Evolutionary conservation across 768 basidiomycete species (phyloP).

Genomic region (Suillus brevipes): DNA sequence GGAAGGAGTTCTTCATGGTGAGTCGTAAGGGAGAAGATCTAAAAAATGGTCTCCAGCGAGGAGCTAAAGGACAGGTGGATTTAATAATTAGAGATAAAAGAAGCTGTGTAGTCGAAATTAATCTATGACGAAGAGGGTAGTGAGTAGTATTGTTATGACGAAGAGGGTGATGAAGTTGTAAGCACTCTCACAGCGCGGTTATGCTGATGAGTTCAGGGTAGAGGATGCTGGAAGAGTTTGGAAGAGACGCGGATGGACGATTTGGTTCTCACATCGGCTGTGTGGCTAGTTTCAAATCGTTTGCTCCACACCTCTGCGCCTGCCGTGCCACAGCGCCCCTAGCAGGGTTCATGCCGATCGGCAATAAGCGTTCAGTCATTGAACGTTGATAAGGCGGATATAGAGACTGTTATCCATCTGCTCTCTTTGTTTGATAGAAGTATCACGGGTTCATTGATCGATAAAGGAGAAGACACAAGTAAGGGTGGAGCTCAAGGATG

Average conservation of each 20-base stretch:
- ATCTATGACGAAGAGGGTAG: constrained; percentile 9
- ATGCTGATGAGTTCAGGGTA: neutral
- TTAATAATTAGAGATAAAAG: neutral
- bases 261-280: neutral
- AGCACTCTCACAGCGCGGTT: neutral
- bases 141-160: too few relatives aligned
- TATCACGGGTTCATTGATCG: neutral
- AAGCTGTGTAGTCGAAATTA: neutral
- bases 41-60: neutral
- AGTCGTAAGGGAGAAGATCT: neutral
- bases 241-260: neutral
- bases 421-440: neutral
- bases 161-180: neutral
- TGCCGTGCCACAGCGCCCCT: neutral
- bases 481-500: neutral
- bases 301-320: neutral
- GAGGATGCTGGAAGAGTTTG: neutral
- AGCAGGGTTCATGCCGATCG: neutral
- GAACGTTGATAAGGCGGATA: neutral
- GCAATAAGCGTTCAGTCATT: neutral
- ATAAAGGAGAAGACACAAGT: neutral
- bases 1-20: constrained; percentile 6
- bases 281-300: neutral
- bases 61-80: neutral
- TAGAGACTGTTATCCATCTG: too few relatives aligned